These are phyloP conservation scores for Tricholoma hemisulphureum DNA, from an alignment of 768 basidiomycete species.

Conservation along the genomic window DNA sequence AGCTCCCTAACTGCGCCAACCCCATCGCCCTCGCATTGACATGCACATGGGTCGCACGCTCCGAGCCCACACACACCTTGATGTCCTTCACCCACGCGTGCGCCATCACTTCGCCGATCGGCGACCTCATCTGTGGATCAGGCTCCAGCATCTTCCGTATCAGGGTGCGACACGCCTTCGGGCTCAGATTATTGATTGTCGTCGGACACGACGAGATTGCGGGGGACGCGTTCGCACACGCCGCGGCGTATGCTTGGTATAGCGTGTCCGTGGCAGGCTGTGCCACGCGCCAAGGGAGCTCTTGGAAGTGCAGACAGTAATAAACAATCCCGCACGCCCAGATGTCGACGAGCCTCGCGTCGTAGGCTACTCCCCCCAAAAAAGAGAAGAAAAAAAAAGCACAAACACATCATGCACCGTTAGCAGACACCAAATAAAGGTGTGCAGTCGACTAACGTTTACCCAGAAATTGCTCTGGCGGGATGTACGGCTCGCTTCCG, in stretches of 20 bases:
- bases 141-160: slow-evolving; percentile 96
- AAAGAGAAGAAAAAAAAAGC: no score
- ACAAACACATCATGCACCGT: slow-evolving; percentile 38
- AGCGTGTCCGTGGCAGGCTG: slow-evolving; percentile 72
- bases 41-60: slow-evolving; percentile 70
- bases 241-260: slow-evolving; percentile 72
- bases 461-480: slow-evolving; percentile 93
- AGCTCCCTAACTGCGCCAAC: slow-evolving; percentile 40
- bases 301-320: slow-evolving; percentile 97
- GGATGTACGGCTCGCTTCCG: slow-evolving; percentile 98
- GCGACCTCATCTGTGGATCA: slow-evolving; percentile 70
- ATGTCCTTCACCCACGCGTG: slow-evolving; percentile 80
- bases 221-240: slow-evolving; percentile 48
- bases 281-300: slow-evolving; percentile 96
- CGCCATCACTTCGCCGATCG: slow-evolving; percentile 78
- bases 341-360: slow-evolving; percentile 94
- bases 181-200: slow-evolving; percentile 87
- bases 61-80: slow-evolving; percentile 74
- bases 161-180: slow-evolving; percentile 77
- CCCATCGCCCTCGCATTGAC: slow-evolving; percentile 61
- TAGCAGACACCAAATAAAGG: slow-evolving; percentile 31
- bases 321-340: slow-evolving; percentile 98
- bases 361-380: slow-evolving; percentile 68
- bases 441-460: slow-evolving; percentile 73
- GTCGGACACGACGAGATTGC: slow-evolving; percentile 49